Base-by-base conservation (phyloP, 139 green algal species). In the Desmodesmus armatus region DNA sequence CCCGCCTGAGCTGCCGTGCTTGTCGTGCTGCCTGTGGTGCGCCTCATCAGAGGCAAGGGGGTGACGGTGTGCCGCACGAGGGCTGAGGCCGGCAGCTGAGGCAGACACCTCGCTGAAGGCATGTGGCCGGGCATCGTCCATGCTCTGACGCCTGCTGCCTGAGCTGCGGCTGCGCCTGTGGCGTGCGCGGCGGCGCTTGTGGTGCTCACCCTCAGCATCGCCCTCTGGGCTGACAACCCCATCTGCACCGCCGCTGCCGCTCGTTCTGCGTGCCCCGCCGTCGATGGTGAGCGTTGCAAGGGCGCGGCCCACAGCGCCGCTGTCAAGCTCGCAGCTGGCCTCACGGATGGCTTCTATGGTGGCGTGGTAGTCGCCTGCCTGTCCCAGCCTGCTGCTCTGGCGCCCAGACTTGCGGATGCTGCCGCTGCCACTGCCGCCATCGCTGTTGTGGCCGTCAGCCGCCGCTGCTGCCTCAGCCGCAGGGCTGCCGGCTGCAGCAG, bases 141-240 rank as follows among this genome's bases (percentile, higher is more conserved):
- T 23, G 69, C 69, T 77, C 7, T 7, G 17, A 33, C 29, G 31
- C 69, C 69, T 77, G 76, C 76, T 83, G 31, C 76, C 76, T 31
- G 58, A 75, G 27, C 60, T 65, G 60, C 77, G 58, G 58, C 63
- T 44, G 23, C 40, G 77, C 77, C 47, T 49, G 44, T n/a, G 53
- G n/a, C 23, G 25, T 31, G 7, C 76, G 19, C 21, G 7, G 13
- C 53, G 71, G 2, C 40, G 49, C 49, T 41, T 69, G 3, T 73
- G 69, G 19, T 84, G 62, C 29, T 63, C 40, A 31, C 55, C 78
- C 21, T 51, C 41, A 31, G 33, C 78, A 65, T 84, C 76, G 15
- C 29, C 53, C 44, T 29, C 37, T n/a, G n/a, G 35, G 60, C 60
- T 40, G 2, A 27, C 55, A 33, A 11, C 53, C n/a, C 29, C 73